Base-by-base conservation (phyloP, 768 basidiomycete species). In the Gloeophyllum trabeum region DNA sequence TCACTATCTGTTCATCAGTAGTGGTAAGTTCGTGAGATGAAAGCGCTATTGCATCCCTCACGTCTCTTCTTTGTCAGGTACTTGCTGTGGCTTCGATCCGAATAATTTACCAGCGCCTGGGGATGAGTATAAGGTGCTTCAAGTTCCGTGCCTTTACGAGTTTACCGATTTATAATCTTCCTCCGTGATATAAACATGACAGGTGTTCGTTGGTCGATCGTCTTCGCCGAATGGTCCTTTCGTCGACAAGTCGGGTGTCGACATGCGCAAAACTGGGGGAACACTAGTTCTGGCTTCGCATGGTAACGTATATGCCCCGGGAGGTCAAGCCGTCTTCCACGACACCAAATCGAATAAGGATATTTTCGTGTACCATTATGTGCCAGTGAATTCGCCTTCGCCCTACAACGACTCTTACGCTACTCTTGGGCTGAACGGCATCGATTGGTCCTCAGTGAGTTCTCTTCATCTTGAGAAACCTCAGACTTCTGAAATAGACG, bases 221-320 rank as follows among this genome's bases (percentile, higher is more conserved):
- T 21, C 37, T 18, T 53, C 42, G 10, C 44, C 50, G 10, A 46
- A 43, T 23, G 54, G 54, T 4, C 48, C 52, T 14, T 55, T 53
- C 25, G 20, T 35, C 23, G 51, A 44, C 32, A 13, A 35, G 13
- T 25, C 20, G n/a, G 48, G 48, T 10, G 40, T 26, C 14, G 14
- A 41, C 10, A 37, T 53, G 26, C 43, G 40, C 40, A 25, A 41
- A 19, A 41, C 53, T 3, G 48, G 51, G 13, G 57, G 55, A 26
- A 50, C 51, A 5, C 49, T 54, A 34, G 51, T 58, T 23, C 52
- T 58, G 19, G 52, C 41, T n/a, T 52, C 51, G 36, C 57, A 56
- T 39, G 57, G 51, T 38, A 53, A 56, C 24, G 44, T 58, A 24
- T 58, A 55, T 30, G 54, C 54, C n/a, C 57, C 57, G 21, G 55